Base-by-base conservation (phyloP, 495 filamentous ascomycete genomes). In the Astrothelium macrocarpum region DNA sequence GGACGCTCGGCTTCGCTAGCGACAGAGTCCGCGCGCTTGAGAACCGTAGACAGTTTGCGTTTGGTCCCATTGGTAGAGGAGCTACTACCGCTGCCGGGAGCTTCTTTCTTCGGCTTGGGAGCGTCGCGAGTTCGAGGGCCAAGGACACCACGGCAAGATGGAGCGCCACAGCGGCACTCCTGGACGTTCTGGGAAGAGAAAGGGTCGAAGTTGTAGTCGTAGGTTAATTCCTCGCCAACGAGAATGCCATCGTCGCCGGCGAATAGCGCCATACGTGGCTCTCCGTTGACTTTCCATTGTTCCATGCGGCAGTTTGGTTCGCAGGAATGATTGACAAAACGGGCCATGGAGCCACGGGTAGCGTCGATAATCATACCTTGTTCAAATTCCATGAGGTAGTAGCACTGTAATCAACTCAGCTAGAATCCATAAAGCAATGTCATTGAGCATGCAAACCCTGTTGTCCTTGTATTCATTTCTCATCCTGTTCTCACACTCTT, bases 281-380 rank as follows among this genome's bases (percentile, higher is more conserved):
- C 91, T 20, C 90, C 90, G 34, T 85, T 85, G n/a, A 98, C 94
- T 59, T 90, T 93, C 91, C 91, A 95, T 76, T 96, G 97, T 61
- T 92, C 87, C 89, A 98, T 97, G 31, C 86, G 81, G 74, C 93
- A 97, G 75, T 98, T 98, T n/a, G 94, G 94, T 65, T 88, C 85
- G 74, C 94, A 98, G 3, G 91, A 96, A 71, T 98, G 94, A 71
- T 98, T 98, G 74, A 97, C 91, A 77, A 98, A 98, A 62, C 94
- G 86, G 66, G 94, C 95, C 74, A 97, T 95, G 62, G 89, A 94
- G 68, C 94, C 94, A 60, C 90, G 87, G 58, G 92, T 97, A 26
- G 92, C 94, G 76, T 98, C 94, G 66, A 98, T 95, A 70, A 97
- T 96, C 89, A 97, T 95, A 77, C 93, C 91, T 73, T 97, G 91